Evolutionary conservation across 495 filamentous ascomycete genomes (phyloP).

Genomic region (Xylona heveae): DNA sequence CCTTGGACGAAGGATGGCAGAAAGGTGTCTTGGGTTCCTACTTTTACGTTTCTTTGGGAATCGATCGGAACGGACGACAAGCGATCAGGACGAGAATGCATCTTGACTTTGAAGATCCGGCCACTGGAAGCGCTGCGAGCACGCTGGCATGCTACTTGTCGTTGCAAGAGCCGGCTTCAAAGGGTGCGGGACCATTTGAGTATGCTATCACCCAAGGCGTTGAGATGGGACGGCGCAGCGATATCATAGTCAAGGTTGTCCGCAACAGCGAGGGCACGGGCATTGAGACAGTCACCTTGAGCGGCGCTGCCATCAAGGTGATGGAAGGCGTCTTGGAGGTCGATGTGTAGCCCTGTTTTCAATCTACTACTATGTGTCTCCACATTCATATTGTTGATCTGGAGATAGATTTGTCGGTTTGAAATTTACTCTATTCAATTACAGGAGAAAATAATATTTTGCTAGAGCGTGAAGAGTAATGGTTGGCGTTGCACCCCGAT

Average conservation of each 20-base stretch:
- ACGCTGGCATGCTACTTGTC: conserved; percentile 19
- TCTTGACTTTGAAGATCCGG: conserved; percentile 39
- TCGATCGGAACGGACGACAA: conserved; percentile 10
- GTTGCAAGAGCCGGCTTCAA: background rate
- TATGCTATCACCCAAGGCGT: background rate
- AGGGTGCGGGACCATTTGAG: background rate
- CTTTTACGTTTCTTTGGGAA: conserved; percentile 15
- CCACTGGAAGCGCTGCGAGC: conserved; percentile 42
- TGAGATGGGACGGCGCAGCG: background rate
- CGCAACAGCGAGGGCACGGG: background rate
- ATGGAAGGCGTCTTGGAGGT: no score
- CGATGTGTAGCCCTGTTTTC: no score
- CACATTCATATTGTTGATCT: no score
- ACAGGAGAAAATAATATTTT: no score
- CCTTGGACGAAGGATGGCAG: conserved; percentile 36
- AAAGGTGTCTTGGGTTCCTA: conserved; percentile 28
- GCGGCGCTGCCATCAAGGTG: background rate
- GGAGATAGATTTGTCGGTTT: no score
- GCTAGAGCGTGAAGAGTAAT: no score
- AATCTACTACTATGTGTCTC: no score
- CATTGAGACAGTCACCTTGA: background rate
- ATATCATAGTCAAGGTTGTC: background rate
- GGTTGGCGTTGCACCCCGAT: no score
- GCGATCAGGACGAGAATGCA: conserved; percentile 31
- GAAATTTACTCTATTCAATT: no score